Conservation (phyloP, 2,329 filamentous ascomycete genomes). For the Macroventuria anomochaeta region DNA sequence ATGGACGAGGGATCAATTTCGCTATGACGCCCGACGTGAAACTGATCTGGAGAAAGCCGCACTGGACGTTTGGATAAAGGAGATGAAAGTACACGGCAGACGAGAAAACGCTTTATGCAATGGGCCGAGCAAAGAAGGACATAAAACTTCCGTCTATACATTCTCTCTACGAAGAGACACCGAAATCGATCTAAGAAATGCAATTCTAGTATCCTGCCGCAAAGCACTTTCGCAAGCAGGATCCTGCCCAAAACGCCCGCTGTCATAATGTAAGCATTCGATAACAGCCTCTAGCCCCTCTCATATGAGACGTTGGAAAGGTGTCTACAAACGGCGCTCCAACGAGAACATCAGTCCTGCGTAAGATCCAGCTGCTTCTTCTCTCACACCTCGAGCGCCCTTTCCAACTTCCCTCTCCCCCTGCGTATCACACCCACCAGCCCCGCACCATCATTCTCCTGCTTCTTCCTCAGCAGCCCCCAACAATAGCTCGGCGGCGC, state of each 20-base stretch:
- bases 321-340: too few relatives aligned
- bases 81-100: too few relatives aligned
- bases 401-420: neutral
- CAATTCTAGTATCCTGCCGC: neutral
- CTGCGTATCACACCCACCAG: constrained; percentile 2
- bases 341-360: constrained; percentile 4
- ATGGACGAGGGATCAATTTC: constrained; percentile 2
- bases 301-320: too few relatives aligned
- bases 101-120: too few relatives aligned
- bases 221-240: constrained; percentile 18
- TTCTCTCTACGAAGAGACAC: too few relatives aligned
- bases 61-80: constrained; percentile 5
- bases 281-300: too few relatives aligned
- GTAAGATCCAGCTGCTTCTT: constrained; percentile 13
- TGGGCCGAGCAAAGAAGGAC: too few relatives aligned
- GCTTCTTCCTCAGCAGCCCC: constrained; percentile 7
- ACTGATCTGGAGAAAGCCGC: constrained; percentile 5
- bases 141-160: too few relatives aligned
- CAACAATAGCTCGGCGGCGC: constrained; percentile 11
- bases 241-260: constrained; percentile 3
- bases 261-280: neutral
- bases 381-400: constrained; percentile 13
- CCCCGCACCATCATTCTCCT: neutral
- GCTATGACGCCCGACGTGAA: too few relatives aligned
- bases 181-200: neutral